phyloP scores from a whole-genome alignment of 805 yeast genomes.

The Yarrowia deformans region DNA sequence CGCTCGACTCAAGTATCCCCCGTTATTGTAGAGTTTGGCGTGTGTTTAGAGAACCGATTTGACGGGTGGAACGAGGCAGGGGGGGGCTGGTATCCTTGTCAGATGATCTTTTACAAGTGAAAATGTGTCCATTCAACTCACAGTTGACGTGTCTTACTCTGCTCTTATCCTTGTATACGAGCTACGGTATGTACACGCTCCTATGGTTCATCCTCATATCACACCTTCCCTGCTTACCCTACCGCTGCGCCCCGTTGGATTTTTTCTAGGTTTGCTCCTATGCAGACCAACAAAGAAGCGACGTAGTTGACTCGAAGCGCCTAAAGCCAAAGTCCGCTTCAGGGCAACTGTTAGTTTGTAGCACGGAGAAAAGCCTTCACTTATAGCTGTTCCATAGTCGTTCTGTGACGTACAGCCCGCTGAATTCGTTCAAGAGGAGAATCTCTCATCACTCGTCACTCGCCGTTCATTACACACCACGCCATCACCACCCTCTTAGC shows the following conservation, averaged over 20 bases:
- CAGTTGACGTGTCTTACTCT: no score
- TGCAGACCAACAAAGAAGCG: slow-evolving; percentile 24
- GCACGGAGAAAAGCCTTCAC: background rate
- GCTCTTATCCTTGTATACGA: no score
- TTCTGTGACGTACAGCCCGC: no score
- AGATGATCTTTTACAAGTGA: no score
- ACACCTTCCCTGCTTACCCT: background rate
- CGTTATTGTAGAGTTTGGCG: background rate
- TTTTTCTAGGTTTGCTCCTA: slow-evolving; percentile 12
- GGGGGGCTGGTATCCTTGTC: no score
- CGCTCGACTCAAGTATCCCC: slow-evolving; percentile 17
- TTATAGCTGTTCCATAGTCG: background rate
- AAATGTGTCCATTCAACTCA: no score
- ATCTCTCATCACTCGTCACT: no score
- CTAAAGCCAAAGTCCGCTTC: slow-evolving; percentile 12
- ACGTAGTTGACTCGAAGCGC: slow-evolving; percentile 2
- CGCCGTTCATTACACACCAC: no score
- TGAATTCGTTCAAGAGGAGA: background rate
- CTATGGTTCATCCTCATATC: background rate
- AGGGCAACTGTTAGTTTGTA: slow-evolving; percentile 12
- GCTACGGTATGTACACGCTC: background rate
- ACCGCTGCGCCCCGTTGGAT: slow-evolving; percentile 33
- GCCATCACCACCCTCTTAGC: background rate
- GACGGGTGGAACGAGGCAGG: no score
- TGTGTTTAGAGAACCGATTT: no score